A percentile compares a stretch with the other conserved stretches of the same genome.
These are phyloP conservation scores for Logfia minima DNA, from an alignment of 129 eudicot genomes.

Conservation along the genomic window DNA sequence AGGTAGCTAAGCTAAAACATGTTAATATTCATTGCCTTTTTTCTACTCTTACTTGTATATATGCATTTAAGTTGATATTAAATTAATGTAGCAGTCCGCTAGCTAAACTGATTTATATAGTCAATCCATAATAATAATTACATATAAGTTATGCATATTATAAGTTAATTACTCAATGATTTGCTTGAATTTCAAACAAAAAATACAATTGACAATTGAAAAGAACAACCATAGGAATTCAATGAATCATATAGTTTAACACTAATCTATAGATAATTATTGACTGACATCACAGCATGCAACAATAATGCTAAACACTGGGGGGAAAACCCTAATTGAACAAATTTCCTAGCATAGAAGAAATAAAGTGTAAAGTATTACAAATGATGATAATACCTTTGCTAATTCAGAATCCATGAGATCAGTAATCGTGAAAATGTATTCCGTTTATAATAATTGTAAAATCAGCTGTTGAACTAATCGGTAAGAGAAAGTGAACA, in stretches of 20 bases:
- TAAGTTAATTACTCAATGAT: background rate
- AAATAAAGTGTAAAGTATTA: background rate
- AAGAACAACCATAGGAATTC: slow-evolving; percentile 5
- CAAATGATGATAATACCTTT: slow-evolving; percentile 32
- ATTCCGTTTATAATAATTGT: slow-evolving; percentile 37
- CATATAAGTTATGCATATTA: too few species aligned
- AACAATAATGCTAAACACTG: background rate
- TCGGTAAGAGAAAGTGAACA: background rate
- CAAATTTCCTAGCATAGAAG: background rate
- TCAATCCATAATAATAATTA: too few species aligned
- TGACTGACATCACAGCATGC: background rate
- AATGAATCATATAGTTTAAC: background rate
- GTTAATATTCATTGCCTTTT: too few species aligned
- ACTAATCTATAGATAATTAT: background rate
- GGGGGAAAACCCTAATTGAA: slow-evolving; percentile 7
- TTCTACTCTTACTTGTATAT: too few species aligned
- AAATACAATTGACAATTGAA: background rate
- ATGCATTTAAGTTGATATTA: too few species aligned
- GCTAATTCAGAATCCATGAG: slow-evolving; percentile 58
- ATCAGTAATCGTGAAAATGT: slow-evolving; percentile 18
- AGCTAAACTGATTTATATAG: background rate
- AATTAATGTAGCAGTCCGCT: too few species aligned
- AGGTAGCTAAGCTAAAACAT: too few species aligned
- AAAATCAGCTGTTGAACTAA: slow-evolving; percentile 21
- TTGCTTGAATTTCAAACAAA: background rate